Evolutionary conservation across 192 early-diverging fungal species (phyloP).

Genomic region (Coemansia sp.): DNA sequence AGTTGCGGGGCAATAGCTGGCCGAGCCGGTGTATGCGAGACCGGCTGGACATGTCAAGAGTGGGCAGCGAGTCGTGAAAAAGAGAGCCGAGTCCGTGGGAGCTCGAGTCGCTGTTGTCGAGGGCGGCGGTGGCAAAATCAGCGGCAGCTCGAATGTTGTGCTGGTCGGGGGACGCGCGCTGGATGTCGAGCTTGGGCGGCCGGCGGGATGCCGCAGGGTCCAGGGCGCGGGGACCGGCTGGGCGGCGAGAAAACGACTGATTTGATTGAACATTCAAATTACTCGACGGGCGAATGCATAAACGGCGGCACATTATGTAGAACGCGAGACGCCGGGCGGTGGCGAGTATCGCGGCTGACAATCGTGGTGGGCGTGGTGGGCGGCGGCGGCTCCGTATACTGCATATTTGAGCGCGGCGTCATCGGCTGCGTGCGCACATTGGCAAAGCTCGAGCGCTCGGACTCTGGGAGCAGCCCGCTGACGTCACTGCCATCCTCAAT

Average conservation of each 20-base stretch:
- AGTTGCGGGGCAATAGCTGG: too few species aligned
- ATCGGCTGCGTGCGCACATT: not conserved
- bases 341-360: conserved; percentile 32
- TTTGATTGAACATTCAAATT: not conserved
- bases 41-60: not conserved
- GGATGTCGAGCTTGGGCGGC: conserved; percentile 14
- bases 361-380: conserved; percentile 51
- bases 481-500: conserved; percentile 29
- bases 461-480: conserved; percentile 38
- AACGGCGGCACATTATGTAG: conserved; percentile 37
- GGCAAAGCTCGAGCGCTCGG: conserved; percentile 3
- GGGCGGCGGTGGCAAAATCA: not conserved
- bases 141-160: conserved; percentile 17
- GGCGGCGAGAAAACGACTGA: conserved; percentile 5
- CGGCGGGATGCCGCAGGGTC: not conserved
- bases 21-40: conserved; percentile 9
- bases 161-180: not conserved
- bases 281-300: not conserved
- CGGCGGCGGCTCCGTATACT: conserved; percentile 8
- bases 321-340: conserved; percentile 25
- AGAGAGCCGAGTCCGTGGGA: conserved; percentile 44
- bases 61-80: conserved; percentile 33
- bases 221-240: conserved; percentile 8
- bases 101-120: conserved; percentile 11
- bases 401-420: not conserved